These are phyloP conservation scores for Xylaria intraflava DNA, from an alignment of 495 filamentous ascomycete genomes.

Conservation along the genomic window DNA sequence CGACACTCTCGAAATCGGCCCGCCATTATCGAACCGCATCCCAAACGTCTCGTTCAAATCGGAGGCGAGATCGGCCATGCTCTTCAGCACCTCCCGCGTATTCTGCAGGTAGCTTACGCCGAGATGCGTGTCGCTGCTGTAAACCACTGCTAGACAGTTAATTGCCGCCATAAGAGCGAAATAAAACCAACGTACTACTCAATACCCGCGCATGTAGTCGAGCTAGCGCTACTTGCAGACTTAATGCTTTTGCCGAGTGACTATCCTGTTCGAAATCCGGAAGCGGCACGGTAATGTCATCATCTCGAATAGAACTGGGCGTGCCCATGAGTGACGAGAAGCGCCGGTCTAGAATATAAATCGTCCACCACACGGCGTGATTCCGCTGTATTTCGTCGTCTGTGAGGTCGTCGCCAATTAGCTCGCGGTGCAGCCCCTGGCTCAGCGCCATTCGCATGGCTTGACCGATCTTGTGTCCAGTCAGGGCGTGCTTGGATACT, in stretches of 20 bases:
- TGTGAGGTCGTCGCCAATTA: not conserved
- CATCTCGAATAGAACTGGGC: constrained; percentile 2
- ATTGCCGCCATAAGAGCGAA: not conserved
- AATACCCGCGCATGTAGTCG: not conserved
- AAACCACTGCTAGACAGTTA: not conserved
- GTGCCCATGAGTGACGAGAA: not conserved
- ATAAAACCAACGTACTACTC: not conserved
- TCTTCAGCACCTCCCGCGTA: not conserved
- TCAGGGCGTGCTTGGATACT: not conserved
- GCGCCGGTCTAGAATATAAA: not conserved
- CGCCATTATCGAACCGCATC: not conserved
- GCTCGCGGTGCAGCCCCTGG: not conserved
- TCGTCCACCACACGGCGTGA: not conserved
- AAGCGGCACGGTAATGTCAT: not conserved
- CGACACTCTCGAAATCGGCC: constrained; percentile 1
- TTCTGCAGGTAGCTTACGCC: not conserved
- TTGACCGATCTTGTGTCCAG: not conserved
- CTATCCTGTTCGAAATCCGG: not conserved
- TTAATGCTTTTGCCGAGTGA: not conserved
- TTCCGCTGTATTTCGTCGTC: not conserved
- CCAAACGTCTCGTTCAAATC: not conserved
- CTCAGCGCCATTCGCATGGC: not conserved
- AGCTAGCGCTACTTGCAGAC: not conserved
- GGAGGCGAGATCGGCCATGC: not conserved
- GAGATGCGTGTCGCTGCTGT: constrained; percentile 1